A percentile compares a stretch with the other conserved stretches of the same genome.
These are phyloP conservation scores for Penicillium turbatum DNA, from an alignment of 495 filamentous ascomycete genomes.

Conservation along the genomic window DNA sequence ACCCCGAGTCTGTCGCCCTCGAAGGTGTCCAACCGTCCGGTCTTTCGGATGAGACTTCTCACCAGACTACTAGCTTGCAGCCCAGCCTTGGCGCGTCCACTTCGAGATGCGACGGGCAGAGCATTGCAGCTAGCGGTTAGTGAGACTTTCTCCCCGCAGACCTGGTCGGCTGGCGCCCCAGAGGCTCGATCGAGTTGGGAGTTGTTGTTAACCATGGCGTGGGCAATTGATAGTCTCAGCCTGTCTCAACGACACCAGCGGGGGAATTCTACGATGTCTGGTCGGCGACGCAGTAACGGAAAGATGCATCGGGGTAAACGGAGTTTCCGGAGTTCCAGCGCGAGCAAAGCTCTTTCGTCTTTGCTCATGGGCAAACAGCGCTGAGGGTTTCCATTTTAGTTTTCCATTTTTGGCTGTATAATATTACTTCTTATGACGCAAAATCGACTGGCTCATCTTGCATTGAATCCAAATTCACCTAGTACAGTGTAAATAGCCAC, in stretches of 20 bases:
- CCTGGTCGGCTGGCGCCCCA: constrained; percentile 29
- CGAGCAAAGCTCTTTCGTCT: constrained; percentile 33
- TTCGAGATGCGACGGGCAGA: constrained; percentile 85
- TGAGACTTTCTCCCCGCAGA: constrained; percentile 33
- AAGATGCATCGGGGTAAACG: constrained; percentile 30
- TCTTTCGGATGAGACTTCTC: constrained; percentile 55
- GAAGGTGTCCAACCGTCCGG: constrained; percentile 47
- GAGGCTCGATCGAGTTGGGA: constrained; percentile 40
- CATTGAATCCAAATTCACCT: background rate
- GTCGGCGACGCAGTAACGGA: constrained; percentile 38
- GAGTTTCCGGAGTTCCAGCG: constrained; percentile 42
- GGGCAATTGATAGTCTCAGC: constrained; percentile 45
- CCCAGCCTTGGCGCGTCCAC: constrained; percentile 86
- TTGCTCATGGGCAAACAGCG: constrained; percentile 34
- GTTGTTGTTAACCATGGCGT: constrained; percentile 44
- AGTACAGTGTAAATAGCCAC: background rate
- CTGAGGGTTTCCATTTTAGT: constrained; percentile 20
- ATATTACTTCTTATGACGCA: constrained; percentile 14
- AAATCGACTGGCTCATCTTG: constrained; percentile 15
- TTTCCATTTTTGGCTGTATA: constrained; percentile 19
- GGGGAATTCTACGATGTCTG: constrained; percentile 28
- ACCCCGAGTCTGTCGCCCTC: constrained; percentile 54
- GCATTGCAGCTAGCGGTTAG: constrained; percentile 66
- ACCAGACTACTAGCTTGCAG: constrained; percentile 69
- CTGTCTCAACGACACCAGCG: constrained; percentile 32